Evolutionary conservation across 768 basidiomycete genomes (phyloP).

Genomic region (Leccinum arenicola): DNA sequence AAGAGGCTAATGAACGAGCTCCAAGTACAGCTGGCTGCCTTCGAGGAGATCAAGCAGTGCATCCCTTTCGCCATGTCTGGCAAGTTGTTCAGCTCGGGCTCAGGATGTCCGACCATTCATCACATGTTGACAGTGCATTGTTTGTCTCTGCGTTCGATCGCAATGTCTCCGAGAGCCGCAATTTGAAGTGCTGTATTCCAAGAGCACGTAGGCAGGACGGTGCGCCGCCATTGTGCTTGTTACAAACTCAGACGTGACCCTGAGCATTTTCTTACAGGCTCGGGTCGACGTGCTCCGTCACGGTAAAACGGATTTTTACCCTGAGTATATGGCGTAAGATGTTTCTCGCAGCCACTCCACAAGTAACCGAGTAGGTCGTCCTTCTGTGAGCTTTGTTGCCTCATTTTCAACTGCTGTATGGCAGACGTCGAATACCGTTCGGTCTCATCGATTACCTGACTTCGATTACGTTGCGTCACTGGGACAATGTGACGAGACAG

Average conservation of each 20-base stretch:
- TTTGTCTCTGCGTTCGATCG: too few species aligned
- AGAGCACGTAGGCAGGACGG: conserved; percentile 93
- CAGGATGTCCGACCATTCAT: too few species aligned
- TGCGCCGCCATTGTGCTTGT: conserved; percentile 37
- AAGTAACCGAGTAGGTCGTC: conserved; percentile 80
- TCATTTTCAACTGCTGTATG: conserved; percentile 8
- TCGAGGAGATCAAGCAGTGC: too few species aligned
- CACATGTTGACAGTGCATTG: too few species aligned
- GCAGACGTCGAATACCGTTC: conserved; percentile 74
- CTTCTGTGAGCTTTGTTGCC: conserved; percentile 3
- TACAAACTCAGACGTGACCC: conserved; percentile 2
- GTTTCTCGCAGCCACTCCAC: conserved; percentile 79
- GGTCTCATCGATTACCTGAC: conserved; percentile 70
- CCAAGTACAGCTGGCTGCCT: too few species aligned
- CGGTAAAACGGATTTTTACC: conserved; percentile 89
- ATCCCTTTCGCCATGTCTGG: too few species aligned
- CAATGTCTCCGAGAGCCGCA: too few species aligned
- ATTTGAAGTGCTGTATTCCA: conserved; percentile 85
- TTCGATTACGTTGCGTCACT: conserved; percentile 76
- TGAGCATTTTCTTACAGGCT: conserved; percentile 20
- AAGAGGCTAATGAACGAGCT: too few species aligned
- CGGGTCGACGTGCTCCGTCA: conserved; percentile 80
- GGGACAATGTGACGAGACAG: conserved; percentile 25
- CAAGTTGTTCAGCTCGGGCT: too few species aligned
- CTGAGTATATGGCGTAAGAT: conserved; percentile 84